Percentiles rank a stretch among this genome's conserved stretches.
Evolutionary conservation across 2,329 filamentous ascomycete genomes (phyloP).

Genomic region (Epichloe scottii): DNA sequence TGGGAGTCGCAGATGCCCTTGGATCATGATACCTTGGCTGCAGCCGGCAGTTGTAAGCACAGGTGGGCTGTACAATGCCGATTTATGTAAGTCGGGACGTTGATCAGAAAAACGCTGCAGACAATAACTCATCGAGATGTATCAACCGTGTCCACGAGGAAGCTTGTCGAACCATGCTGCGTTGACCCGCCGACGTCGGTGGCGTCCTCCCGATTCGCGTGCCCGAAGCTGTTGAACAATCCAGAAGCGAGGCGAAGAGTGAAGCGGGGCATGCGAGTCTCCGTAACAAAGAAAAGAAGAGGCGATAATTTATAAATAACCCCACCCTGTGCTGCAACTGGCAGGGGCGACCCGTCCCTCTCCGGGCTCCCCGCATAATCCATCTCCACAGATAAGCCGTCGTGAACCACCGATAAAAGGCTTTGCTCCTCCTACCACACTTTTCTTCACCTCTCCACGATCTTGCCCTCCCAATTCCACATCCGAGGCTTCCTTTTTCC

Average conservation of each 20-base stretch:
- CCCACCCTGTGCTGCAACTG: too few species aligned
- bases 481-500: neutral
- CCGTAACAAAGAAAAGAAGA: too few species aligned
- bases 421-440: neutral
- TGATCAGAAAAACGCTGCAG: neutral
- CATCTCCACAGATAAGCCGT: conserved; percentile 3
- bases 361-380: neutral
- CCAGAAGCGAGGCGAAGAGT: neutral
- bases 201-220: neutral
- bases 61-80: too few species aligned
- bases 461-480: neutral
- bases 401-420: conserved; percentile 5
- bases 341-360: neutral
- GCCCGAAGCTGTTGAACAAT: too few species aligned
- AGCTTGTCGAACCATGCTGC: neutral
- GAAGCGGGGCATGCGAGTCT: too few species aligned
- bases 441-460: neutral
- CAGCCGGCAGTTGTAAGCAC: too few species aligned
- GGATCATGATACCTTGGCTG: neutral
- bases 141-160: neutral
- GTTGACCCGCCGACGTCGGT: neutral
- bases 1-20: too few species aligned
- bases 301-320: too few species aligned
- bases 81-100: neutral
- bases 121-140: neutral